These are phyloP conservation scores for Filobasidium wieringae DNA, from an alignment of 768 basidiomycete species.

Conservation along the genomic window DNA sequence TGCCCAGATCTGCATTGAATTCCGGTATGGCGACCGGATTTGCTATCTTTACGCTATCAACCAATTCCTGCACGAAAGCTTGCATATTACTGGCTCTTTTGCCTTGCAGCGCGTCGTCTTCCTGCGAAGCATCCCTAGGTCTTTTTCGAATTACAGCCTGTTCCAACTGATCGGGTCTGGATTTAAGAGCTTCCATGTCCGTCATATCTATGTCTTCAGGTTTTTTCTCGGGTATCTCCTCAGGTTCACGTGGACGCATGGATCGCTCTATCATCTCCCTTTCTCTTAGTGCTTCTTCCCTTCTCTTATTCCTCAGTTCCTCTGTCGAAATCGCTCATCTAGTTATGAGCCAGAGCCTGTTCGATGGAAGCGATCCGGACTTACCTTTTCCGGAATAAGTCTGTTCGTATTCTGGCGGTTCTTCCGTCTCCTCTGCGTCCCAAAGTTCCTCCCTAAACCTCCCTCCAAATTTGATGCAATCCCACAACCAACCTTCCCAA, in stretches of 20 bases:
- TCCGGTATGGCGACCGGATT: not conserved
- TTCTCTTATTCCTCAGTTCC: not conserved
- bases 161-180: constrained; percentile 16
- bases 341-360: not conserved
- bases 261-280: not conserved
- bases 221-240: not conserved
- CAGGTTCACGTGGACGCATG: not conserved
- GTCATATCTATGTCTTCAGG: not conserved
- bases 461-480: constrained; percentile 66
- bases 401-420: not conserved
- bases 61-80: not conserved
- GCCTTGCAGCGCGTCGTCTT: not conserved
- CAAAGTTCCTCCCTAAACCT: constrained; percentile 37
- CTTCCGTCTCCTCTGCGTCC: constrained; percentile 17
- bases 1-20: not conserved
- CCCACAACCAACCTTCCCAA: constrained; percentile 98
- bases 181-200: not conserved
- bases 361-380: not conserved
- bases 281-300: not conserved
- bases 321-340: not conserved
- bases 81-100: not conserved
- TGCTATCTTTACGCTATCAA: not conserved
- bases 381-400: not conserved
- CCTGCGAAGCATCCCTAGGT: too few species aligned
- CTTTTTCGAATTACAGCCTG: constrained; percentile 29